Evolutionary conservation across 2,329 filamentous ascomycete genomes (phyloP), one percentile per base, ranked within the genome.

Genomic region (Arthrobotrys pseudoclavata): DNA sequence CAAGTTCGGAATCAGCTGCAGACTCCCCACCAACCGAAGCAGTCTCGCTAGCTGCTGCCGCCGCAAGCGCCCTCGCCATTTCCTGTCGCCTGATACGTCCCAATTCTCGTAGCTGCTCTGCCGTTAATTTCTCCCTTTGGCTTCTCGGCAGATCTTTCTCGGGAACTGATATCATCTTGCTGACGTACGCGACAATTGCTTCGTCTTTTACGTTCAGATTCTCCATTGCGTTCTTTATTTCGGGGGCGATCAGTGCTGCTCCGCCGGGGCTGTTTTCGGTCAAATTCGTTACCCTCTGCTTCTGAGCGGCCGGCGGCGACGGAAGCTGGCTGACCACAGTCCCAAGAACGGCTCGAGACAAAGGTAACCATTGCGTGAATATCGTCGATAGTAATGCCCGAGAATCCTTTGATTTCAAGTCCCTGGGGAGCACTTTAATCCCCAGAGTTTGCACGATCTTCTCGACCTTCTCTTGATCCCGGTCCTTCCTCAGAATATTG

Each of bases 121-220:
- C 91, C 45, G 89, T 97, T 82, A 98, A 87, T 50, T 90, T 90
- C 0, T 91, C 91, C 15, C 93, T 88, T 83, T 91, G 96, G 83
- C 97, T 97, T 64, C 95, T 89, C 0, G 93, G 92, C 4, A 99
- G 86, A 81, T 99, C 95, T 83, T 93, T 97, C 82, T 96, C 93
- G 0, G 94, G 95, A 12, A 99, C 88, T 0, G 96, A 96, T 0
- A 98, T 92, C 94, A 99, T 97, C 83, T 99, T 99, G 85, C 95
- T 98, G 77, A 99, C 92, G 80, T 97, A 99, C 7, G 93, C 95
- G 1, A 99, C 93, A 0, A 97, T 90, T 0, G 95, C 94, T 71
- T 92, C 91, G 0, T 90, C 87, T 45, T 88, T 87, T 2, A 89
- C 89, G 82, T 92, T 92, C 82, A 97, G 97, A 0, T 90, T 87